Base-by-base conservation (phyloP, 2,329 filamentous ascomycete species). In the Fusarium papillatum region DNA sequence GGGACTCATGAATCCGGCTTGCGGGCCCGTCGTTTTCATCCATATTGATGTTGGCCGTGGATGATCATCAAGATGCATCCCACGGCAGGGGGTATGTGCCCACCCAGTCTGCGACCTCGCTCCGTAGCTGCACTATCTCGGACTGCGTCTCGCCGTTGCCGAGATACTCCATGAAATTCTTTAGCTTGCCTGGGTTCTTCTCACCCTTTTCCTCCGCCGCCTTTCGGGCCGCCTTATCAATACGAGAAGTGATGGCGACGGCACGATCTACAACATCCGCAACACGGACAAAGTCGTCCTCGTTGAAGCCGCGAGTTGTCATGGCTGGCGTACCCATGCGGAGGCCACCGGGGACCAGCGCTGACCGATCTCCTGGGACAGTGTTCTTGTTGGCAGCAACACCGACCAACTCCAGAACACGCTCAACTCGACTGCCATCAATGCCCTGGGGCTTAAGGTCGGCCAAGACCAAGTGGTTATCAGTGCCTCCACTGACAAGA, bases 361-460 rank as follows among this genome's bases (percentile, higher is more conserved):
- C 97, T 1, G 95, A 98, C 83, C 93, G 95, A 86, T 99, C 97
- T 53, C 96, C 97, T 1, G 97, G 97, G 0, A 98, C 96, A 10
- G 97, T 98, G 88, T 99, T 99, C 90, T 99, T 99, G 90, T 99
- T 99, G 83, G 95, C 94, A n/a, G 97, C 97, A 64, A 98, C 96
- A 80, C 96, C 96, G 77, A 97, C 95, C 59, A 98, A 91, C 84
- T 98, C 96, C 29, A 98, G 90, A 19, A 98, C 93, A 59, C 95
- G 93, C 87, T 98, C 96, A 17, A 98, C 95, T 65, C 96, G 93
- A 29, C 94, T 94, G 78, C 96, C 96, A 82, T 99, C 97, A 72
- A 99, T 92, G 69, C 90, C 90, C 83, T 97, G 94, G 43, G 95
- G 92, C 87, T 98, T 98, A 63, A 99, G 91, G 84, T 99, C 97